Base-by-base conservation (phyloP, 2,329 filamentous ascomycete species). In the Diplodia sapinea region DNA sequence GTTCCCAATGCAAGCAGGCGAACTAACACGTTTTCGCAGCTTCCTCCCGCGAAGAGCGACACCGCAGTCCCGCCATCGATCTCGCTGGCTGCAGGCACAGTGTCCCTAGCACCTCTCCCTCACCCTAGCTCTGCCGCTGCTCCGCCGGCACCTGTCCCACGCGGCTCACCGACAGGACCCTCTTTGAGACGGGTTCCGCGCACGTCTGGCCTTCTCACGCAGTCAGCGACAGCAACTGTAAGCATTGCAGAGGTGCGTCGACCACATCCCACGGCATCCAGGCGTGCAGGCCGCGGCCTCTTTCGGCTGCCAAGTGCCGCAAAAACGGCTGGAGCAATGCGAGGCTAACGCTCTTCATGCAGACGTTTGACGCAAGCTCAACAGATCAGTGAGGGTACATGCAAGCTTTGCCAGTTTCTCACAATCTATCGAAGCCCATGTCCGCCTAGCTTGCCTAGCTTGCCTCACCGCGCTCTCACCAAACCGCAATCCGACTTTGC, bases 401-500 rank as follows among this genome's bases (percentile, higher is more conserved):
- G 67, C 61, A 65, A 70, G 72, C 73, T 78, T 69, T 77, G 73
- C 75, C 74, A 74, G 73, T 69, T 57, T 61, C 65, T 56, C 73
- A 72, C 74, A 71, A 71, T 71, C 73, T 70, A 70, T 70, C 70
- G 71, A 74, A 73, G 70, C 73, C 69, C 74, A 68, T 43, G 43
- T 68, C 57, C 64, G 62, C 69, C 71, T 73, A 75, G 74, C 73
- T 77, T 78, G 75, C 76, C 76, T 70, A 75, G 74, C 73, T 77
- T 78, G 75, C 76, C 76, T 70, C 67, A 31, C 55, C 29, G 31
- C 55, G 23, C 43, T 15, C 56, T 51, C n/a, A 17, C 57, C 66
- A 67, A 63, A 67, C 56, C 49, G 66, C 66, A 63, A 67, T 63
- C 38, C 57, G 49, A 51, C 26, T 7, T 36, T 31, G n/a, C 51